Percentiles rank a stretch among this genome's conserved stretches.
phyloP scores from a whole-genome alignment of 1,284 basidiomycete species.

The Porodaedalea pini region DNA sequence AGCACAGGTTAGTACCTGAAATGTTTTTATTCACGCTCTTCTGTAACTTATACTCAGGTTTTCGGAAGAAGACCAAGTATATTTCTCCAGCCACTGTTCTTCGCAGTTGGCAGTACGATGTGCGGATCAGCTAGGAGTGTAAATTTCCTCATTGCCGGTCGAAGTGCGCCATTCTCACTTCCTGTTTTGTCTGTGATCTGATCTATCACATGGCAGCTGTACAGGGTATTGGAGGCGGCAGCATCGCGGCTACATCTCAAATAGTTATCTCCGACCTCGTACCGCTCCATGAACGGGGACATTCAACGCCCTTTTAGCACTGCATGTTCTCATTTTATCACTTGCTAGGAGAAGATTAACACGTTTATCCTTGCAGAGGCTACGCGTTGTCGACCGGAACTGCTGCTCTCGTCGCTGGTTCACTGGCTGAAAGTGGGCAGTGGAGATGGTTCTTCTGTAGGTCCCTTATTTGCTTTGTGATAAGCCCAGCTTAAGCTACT shows the following conservation, averaged over 20 bases:
- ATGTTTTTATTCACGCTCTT: neutral
- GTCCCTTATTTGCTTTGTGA: too few relatives aligned
- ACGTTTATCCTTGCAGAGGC: slow-evolving; percentile 3
- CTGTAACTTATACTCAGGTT: slow-evolving; percentile 20
- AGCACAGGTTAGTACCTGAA: slow-evolving; percentile 18
- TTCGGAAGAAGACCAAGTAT: slow-evolving; percentile 36
- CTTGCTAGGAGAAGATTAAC: too few relatives aligned
- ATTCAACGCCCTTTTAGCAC: slow-evolving; percentile 33
- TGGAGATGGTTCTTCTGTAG: slow-evolving; percentile 32
- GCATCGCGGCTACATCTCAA: slow-evolving; percentile 30
- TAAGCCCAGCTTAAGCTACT: too few relatives aligned
- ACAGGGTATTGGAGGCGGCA: slow-evolving; percentile 34
- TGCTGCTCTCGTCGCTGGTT: slow-evolving; percentile 33
- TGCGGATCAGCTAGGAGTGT: slow-evolving; percentile 41
- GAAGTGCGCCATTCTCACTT: slow-evolving; percentile 23
- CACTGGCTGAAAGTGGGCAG: slow-evolving; percentile 26
- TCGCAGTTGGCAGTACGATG: slow-evolving; percentile 38
- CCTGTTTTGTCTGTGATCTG: too few relatives aligned
- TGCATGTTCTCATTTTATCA: slow-evolving; percentile 24
- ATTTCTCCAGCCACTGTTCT: slow-evolving; percentile 32
- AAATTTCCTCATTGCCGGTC: slow-evolving; percentile 41
- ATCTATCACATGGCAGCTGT: slow-evolving; percentile 23
- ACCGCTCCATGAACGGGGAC: slow-evolving; percentile 39
- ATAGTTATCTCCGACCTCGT: slow-evolving; percentile 37
- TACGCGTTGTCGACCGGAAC: slow-evolving; percentile 30